Percentiles rank a stretch among this genome's conserved stretches.
Conservation (phyloP, 345 rosid species). For the Carallia pectinifolia region DNA sequence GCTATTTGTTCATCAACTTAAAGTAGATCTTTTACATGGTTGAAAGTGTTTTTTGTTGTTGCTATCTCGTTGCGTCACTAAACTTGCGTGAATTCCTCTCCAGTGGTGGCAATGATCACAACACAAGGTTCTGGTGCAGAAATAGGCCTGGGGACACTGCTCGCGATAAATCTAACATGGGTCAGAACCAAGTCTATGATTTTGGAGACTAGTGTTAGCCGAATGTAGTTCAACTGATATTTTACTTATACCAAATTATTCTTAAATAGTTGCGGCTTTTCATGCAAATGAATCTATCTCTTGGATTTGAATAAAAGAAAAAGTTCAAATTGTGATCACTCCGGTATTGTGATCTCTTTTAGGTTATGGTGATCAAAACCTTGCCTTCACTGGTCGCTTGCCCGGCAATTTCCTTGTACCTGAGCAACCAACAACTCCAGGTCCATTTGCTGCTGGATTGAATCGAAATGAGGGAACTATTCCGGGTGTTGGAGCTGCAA, state of each 20-base stretch:
- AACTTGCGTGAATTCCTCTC: slow-evolving; percentile 32
- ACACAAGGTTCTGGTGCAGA: slow-evolving; percentile 98
- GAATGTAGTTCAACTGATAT: background rate
- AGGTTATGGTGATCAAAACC: slow-evolving; percentile 89
- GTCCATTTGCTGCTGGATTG: slow-evolving; percentile 74
- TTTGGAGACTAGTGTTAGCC: background rate
- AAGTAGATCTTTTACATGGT: background rate
- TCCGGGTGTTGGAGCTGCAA: slow-evolving; percentile 92
- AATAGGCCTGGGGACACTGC: slow-evolving; percentile 92
- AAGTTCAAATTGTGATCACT: background rate
- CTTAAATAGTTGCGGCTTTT: too few species aligned
- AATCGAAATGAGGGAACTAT: slow-evolving; percentile 88
- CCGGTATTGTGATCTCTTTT: slow-evolving; percentile 10
- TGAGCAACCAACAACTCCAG: slow-evolving; percentile 78
- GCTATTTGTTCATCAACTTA: background rate
- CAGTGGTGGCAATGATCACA: slow-evolving; percentile 97
- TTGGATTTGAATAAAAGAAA: background rate
- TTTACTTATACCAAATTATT: background rate
- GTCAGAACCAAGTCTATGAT: slow-evolving; percentile 69
- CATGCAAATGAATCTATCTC: background rate
- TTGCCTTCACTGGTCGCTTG: slow-evolving; percentile 63
- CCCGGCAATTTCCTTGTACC: slow-evolving; percentile 66
- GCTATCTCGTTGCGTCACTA: slow-evolving; percentile 14
- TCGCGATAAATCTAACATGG: slow-evolving; percentile 69
- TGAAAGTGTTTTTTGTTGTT: background rate